phyloP scores from a whole-genome alignment of 202 grass and related monocot species.

The Panicum virgatum region DNA sequence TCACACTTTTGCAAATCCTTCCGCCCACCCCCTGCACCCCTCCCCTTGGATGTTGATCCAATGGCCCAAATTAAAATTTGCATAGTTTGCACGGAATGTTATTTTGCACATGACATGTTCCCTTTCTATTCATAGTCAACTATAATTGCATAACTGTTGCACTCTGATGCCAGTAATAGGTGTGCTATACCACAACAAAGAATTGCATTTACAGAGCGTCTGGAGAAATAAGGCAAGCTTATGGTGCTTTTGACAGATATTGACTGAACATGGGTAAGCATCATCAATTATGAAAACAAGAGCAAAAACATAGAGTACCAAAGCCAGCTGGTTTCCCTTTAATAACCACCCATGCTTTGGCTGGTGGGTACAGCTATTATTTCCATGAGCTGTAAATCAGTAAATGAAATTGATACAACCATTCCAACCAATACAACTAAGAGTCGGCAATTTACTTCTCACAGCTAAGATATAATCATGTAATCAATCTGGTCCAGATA shows the following conservation, averaged over 20 bases:
- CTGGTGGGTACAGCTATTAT: not conserved
- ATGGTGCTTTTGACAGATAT: not conserved
- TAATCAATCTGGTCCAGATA: not conserved
- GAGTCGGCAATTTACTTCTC: not conserved
- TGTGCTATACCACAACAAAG: not conserved
- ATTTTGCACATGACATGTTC: no score
- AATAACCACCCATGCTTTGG: not conserved
- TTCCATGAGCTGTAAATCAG: not conserved
- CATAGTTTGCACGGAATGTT: no score
- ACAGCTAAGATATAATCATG: not conserved
- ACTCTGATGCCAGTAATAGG: not conserved
- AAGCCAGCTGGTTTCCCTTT: not conserved
- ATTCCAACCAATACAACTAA: not conserved
- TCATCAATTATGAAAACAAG: not conserved
- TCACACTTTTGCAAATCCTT: no score
- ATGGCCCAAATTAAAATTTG: no score
- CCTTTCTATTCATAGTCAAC: not conserved
- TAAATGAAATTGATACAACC: conserved; percentile 17
- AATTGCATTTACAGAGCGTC: not conserved
- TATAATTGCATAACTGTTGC: not conserved
- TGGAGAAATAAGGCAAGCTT: not conserved
- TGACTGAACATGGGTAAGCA: not conserved
- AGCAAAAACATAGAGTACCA: not conserved
- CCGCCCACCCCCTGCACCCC: no score
- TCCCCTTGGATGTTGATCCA: no score